phyloP scores from a whole-genome alignment of 306 rosid species.

The Prunus fruticosa region DNA sequence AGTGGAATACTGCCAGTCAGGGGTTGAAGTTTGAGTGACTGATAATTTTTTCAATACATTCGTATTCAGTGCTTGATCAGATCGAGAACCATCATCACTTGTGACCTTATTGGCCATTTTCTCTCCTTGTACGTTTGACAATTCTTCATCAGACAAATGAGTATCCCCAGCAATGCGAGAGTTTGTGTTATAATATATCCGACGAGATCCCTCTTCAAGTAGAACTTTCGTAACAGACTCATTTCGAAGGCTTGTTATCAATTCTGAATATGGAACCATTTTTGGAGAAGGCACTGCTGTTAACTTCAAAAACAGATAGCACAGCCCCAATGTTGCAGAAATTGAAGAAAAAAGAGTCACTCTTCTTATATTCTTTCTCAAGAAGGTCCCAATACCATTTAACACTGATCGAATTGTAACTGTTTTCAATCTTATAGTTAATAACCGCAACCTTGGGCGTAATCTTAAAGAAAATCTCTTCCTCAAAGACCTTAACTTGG shows the following conservation, averaged over 20 bases:
- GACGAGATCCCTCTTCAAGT: constrained; percentile 91
- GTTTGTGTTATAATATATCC: constrained; percentile 56
- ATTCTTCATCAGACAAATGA: constrained; percentile 40
- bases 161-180: constrained; percentile 21
- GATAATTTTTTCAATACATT: constrained; percentile 43
- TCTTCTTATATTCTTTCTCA: constrained; percentile 57
- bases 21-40: constrained; percentile 40
- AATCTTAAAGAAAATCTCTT: constrained; percentile 70
- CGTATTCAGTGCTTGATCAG: constrained; percentile 27
- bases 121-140: constrained; percentile 29
- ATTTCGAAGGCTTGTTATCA: constrained; percentile 57
- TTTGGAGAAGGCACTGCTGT: constrained; percentile 60
- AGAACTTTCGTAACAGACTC: constrained; percentile 65
- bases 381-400: constrained; percentile 43
- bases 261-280: constrained; percentile 80
- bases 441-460: constrained; percentile 72
- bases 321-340: constrained; percentile 56
- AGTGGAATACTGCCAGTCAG: constrained; percentile 74
- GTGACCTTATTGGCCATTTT: constrained; percentile 26
- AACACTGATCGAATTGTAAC: constrained; percentile 53
- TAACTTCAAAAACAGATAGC: constrained; percentile 66
- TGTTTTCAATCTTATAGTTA: constrained; percentile 53
- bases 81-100: constrained; percentile 35
- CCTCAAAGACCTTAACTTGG: constrained; percentile 27
- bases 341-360: constrained; percentile 54